These are phyloP conservation scores for Colletotrichum sp. DNA, from an alignment of 2,329 filamentous ascomycete species.

Conservation along the genomic window DNA sequence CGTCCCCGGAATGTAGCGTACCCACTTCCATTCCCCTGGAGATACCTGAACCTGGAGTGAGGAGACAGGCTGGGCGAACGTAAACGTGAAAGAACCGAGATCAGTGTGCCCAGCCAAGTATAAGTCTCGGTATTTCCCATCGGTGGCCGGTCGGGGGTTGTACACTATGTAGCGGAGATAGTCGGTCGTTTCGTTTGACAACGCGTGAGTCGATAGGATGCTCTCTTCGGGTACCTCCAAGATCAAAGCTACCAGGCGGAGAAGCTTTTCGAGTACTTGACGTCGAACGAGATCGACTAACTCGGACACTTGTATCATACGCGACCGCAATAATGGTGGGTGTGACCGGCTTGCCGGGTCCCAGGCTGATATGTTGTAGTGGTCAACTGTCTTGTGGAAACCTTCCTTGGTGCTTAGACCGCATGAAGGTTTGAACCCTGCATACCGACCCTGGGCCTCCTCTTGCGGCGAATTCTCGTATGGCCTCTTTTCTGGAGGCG, in stretches of 20 bases:
- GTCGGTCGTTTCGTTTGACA: not conserved
- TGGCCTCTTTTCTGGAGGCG: not conserved
- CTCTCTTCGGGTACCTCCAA: not conserved
- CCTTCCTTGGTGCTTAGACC: slow-evolving; percentile 22
- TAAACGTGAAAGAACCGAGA: slow-evolving; percentile 55
- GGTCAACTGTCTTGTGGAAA: not conserved
- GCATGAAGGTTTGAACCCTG: slow-evolving; percentile 32
- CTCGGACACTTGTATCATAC: not conserved
- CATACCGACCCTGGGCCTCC: slow-evolving; percentile 28
- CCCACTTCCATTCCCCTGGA: slow-evolving; percentile 46
- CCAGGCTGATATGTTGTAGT: slow-evolving; percentile 11
- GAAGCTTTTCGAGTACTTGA: not conserved
- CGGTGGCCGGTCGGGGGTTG: not conserved
- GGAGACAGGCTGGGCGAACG: slow-evolving; percentile 58
- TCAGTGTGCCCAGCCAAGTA: slow-evolving; percentile 48
- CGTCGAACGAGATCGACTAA: not conserved
- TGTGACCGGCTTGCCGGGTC: slow-evolving; percentile 27
- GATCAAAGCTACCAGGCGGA: not conserved
- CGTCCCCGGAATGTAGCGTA: slow-evolving; percentile 45
- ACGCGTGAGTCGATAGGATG: not conserved
- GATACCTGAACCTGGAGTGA: slow-evolving; percentile 50
- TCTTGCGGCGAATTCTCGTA: not conserved
- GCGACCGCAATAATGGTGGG: not conserved
- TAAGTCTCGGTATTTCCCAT: not conserved
- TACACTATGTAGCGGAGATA: not conserved